These are phyloP conservation scores for Rosa persica DNA, from an alignment of 306 rosid genomes.

Conservation along the genomic window DNA sequence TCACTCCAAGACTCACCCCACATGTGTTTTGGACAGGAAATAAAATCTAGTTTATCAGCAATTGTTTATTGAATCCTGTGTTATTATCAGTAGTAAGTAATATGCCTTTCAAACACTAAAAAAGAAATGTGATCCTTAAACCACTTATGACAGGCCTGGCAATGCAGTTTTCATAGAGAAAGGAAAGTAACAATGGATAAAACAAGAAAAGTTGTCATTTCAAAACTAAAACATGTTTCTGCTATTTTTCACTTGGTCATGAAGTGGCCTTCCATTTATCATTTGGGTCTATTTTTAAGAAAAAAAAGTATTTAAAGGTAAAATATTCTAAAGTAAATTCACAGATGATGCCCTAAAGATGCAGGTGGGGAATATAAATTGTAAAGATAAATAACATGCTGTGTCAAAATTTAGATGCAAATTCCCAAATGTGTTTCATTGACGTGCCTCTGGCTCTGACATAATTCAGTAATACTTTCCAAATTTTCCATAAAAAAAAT, in stretches of 20 bases:
- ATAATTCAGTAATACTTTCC: background rate
- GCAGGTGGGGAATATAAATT: background rate
- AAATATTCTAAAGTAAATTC: background rate
- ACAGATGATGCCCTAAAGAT: background rate
- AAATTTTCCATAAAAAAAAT: background rate
- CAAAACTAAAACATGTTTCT: background rate
- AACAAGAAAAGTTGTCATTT: background rate
- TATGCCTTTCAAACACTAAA: background rate
- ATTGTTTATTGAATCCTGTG: background rate
- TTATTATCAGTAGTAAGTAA: background rate
- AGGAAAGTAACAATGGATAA: background rate
- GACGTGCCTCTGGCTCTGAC: background rate
- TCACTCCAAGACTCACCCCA: background rate
- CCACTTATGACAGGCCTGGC: background rate
- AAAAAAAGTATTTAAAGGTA: background rate
- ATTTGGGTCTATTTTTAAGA: background rate
- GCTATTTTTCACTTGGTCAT: background rate
- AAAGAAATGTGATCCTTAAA: background rate
- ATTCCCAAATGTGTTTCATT: background rate
- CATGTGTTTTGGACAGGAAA: background rate
- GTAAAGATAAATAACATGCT: background rate
- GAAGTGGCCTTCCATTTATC: background rate
- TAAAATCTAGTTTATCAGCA: background rate
- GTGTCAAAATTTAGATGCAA: background rate
- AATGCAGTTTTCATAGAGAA: background rate